Evolutionary conservation across 208 protist species (phyloP), one percentile per base, ranked within the genome.

Genomic region (Spironucleus salmonicida): DNA sequence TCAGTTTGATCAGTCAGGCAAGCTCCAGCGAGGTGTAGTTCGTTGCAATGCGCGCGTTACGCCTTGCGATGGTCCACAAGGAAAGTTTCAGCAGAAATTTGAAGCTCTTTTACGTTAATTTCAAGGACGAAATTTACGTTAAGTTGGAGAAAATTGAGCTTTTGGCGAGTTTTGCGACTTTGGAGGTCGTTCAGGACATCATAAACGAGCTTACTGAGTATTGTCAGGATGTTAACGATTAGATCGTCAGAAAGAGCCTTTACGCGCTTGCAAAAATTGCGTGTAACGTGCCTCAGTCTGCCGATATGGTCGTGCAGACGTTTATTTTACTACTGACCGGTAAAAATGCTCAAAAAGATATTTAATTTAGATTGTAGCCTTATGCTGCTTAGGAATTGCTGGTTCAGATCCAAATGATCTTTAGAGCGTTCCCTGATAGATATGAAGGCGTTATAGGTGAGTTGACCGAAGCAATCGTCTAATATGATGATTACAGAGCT

Each of bases 1-100:
- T 71, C 7, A 42, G 30, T n/a, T 71, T 71, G 9, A 45, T 71
- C 38, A 35, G 95, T 94, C 11, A 94, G 19, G 26, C 45, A 13
- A 40, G 13, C 38, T 9, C 58, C 34, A 41, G 34, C 53, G 80
- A 83, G 58, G 62, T 80, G 32, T 59, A 76, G 35, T 83, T 59
- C 32, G 59, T 82, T 41, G 78, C 62, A 0, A 30, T 83, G 0
- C 0, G 71, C n/a, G 74, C 29, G 38, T 35, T 83, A 1, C 49
- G 59, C 23, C 59, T 81, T 32, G 15, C 76, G 26, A 30, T 45
- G 62, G n/a, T 45, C 23, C 68, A 49, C 19, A 57, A 66, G 9
- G 0, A 59, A 23, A 39, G 71, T 26, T 76, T 83, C 13, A 1
- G 0, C 13, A 26, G 23, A 0, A 9, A 80, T 4, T 32, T 75